Evolutionary conservation across 2,329 filamentous ascomycete species (phyloP), one percentile per base, ranked within the genome.

Genomic region (Aureobasidium musti): DNA sequence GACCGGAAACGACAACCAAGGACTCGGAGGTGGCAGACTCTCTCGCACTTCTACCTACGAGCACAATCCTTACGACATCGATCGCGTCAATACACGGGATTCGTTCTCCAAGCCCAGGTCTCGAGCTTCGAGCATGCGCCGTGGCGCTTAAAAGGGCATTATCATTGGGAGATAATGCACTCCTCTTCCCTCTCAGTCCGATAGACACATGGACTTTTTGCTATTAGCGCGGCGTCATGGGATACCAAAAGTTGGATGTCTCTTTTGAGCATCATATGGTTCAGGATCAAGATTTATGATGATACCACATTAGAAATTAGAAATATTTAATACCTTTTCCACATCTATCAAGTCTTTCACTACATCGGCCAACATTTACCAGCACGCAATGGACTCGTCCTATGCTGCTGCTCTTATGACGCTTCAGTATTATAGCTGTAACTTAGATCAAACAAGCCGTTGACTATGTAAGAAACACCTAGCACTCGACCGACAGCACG

Each of bases 1-100:
- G 72, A 73, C 78, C 0, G 59, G 45, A 30, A 30, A 50, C 5
- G 63, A 56, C 74, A 75, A 35, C 53, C 30, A 49, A 19, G 43
- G 19, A 50, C 30, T n/a, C 1, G 53, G 30, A n/a, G 53, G 54
- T 19, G 64, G 41, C 53, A 57, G 45, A 41, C 26, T 66, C 2
- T 66, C 64, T n/a, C 64, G 73, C 53, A 71, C 68, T 30, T 72
- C 68, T 33, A 70, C 68, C 60, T 78, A 81, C 53, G 76, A 79
- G n/a, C 67, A 64, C 43, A 82, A 78, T 68, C 81, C 81, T 5
- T 83, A 79, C 69, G 80, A 82, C 64, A 78, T 83, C 47, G 81
- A 83, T 68, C 77, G 80, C 1, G 77, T 82, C 17, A 76, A 82
- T 67, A 83, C 81, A 33, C 72, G 77, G 66, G 80, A 82, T 64